Evolutionary conservation across 1,139 yeast genomes (phyloP).

Genomic region (Blastobotrys persicus): DNA sequence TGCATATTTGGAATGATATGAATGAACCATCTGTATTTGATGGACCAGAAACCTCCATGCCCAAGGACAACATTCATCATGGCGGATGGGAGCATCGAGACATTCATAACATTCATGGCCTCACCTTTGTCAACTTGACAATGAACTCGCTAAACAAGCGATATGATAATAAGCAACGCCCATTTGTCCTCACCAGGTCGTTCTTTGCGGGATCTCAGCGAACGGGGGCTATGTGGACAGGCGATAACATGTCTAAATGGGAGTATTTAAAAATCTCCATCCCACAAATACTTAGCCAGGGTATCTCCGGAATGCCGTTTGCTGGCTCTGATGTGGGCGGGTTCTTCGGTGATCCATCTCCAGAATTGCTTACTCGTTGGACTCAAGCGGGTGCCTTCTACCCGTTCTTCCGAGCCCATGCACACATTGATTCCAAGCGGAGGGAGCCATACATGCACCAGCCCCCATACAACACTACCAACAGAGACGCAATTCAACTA

Average conservation of each 20-base stretch:
- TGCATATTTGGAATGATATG: constrained; percentile 97
- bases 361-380: constrained; percentile 85
- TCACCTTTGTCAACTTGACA: constrained; percentile 78
- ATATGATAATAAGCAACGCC: constrained; percentile 56
- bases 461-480: constrained; percentile 65
- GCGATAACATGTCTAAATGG: constrained; percentile 95
- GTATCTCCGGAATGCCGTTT: constrained; percentile 86
- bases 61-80: constrained; percentile 72
- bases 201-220: constrained; percentile 90
- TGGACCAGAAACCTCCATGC: constrained; percentile 92
- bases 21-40: constrained; percentile 93
- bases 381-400: constrained; percentile 94
- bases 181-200: constrained; percentile 85
- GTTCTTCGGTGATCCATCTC: constrained; percentile 83
- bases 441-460: constrained; percentile 90
- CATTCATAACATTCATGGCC: constrained; percentile 80
- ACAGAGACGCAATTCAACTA: constrained; percentile 66
- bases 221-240: constrained; percentile 95
- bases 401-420: constrained; percentile 95
- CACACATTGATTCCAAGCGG: constrained; percentile 88
- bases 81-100: constrained; percentile 91
- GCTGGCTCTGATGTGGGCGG: constrained; percentile 98
- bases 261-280: constrained; percentile 74
- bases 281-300: constrained; percentile 83
- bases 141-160: constrained; percentile 60